Base-by-base conservation (phyloP, 257 asterid species). In the Rehmannia glutinosa region DNA sequence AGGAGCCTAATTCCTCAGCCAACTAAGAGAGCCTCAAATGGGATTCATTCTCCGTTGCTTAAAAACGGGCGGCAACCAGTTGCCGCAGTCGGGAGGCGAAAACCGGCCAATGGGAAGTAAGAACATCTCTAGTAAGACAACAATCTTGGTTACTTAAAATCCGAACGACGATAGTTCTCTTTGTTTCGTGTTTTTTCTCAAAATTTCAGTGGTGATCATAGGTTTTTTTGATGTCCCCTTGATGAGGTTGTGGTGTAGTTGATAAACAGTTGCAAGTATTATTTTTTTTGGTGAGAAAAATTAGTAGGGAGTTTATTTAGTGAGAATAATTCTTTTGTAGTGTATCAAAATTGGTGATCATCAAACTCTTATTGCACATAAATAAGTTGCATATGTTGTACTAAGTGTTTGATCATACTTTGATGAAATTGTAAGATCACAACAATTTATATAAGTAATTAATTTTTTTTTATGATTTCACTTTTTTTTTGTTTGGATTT, bases 1-100 rank as follows among this genome's bases (percentile, higher is more conserved):
- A 92, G 98, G 95, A 89, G 95, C 72, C 74, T 62, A 45, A 84
- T 81, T 68, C 97, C 93, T 19, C 75, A 86, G 63, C 85, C 92
- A 45, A 27, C 78, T 46, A 84, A 80, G 78, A 86, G 80, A 54
- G 82, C 46, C 41, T 72, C 86, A 21, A 81, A 38, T 53, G 87
- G 88, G 69, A 49, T 42, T 46, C 42, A 35, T 24, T 70, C 85
- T 33, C 67, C 83, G 1, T 25, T 75, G 68, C 35, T 71, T 35
- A 87, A 81, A 78, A 49, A 27, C 0, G 84, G 74, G 36, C 69
- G 81, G 19, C 87, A 76, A 66, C 69, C 82, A 5, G 51, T 72
- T 72, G 73, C 83, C 21, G 59, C 49, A 6, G 86, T 64, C 1
- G 83, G 75, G 62, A 81, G 77, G 74, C 77, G 85, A 66, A 86